These are phyloP conservation scores for Sistotremastrum niveocremeum DNA, from an alignment of 768 basidiomycete species.

Conservation along the genomic window DNA sequence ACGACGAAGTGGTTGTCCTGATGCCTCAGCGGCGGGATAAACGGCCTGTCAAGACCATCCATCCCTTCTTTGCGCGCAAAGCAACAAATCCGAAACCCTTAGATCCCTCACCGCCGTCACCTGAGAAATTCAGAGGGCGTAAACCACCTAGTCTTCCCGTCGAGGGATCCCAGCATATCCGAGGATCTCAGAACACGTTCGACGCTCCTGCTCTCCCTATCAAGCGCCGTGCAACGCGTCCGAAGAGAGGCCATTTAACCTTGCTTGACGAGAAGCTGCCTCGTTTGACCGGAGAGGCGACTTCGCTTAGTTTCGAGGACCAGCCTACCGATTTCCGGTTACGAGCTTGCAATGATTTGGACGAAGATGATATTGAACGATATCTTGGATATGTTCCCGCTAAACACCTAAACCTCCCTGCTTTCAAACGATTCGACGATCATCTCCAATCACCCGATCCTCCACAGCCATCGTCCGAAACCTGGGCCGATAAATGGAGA, in stretches of 20 bases:
- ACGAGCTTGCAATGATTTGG: not conserved
- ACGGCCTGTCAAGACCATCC: not conserved
- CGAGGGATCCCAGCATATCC: conserved; percentile 42
- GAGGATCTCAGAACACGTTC: conserved; percentile 38
- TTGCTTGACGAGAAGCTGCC: not conserved
- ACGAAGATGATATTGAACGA: not conserved
- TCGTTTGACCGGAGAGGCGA: conserved; percentile 2
- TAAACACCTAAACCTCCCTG: conserved; percentile 21
- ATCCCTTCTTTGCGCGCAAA: no score
- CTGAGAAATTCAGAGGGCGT: no score
- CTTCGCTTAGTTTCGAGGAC: not conserved
- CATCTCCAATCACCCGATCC: conserved; percentile 3
- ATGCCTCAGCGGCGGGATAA: no score
- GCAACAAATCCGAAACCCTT: no score
- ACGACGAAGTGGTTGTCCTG: no score
- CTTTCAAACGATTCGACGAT: conserved; percentile 15
- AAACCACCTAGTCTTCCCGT: conserved; percentile 23
- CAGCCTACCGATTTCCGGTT: not conserved
- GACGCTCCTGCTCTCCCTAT: conserved; percentile 2
- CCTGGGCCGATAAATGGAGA: conserved; percentile 67
- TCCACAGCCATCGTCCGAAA: conserved; percentile 21
- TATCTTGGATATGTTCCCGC: conserved; percentile 33
- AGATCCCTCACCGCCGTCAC: no score
- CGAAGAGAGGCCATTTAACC: not conserved
- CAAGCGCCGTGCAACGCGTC: not conserved